Evolutionary conservation across 768 basidiomycete genomes (phyloP).

Genomic region (Lentinula aciculospora): DNA sequence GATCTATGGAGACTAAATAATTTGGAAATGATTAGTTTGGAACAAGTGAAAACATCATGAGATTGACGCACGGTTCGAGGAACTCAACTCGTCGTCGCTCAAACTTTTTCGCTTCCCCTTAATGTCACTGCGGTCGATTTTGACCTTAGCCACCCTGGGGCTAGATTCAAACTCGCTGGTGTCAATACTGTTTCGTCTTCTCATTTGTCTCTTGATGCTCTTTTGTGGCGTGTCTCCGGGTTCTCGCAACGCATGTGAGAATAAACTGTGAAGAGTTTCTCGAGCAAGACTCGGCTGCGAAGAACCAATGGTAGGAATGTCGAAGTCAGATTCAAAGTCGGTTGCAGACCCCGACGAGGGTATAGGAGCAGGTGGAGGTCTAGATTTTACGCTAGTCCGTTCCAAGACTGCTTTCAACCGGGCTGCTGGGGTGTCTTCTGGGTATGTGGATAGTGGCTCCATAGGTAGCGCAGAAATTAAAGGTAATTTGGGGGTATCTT

Average conservation of each 20-base stretch:
- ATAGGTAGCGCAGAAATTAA: conserved; percentile 14
- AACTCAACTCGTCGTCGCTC: conserved; percentile 66
- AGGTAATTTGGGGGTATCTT: conserved; percentile 30
- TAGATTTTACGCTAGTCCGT: conserved; percentile 31
- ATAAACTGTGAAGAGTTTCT: conserved; percentile 58
- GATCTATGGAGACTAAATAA: conserved; percentile 7
- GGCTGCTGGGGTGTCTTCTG: conserved; percentile 46
- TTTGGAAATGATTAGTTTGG: not conserved
- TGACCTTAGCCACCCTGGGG: conserved; percentile 33
- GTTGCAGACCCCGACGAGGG: conserved; percentile 26
- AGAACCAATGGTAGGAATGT: conserved; percentile 34
- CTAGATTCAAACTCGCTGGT: conserved; percentile 54
- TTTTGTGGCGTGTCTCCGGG: conserved; percentile 63
- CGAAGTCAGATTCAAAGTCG: conserved; percentile 55
- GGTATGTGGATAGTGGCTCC: conserved; percentile 13
- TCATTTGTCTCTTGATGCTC: conserved; percentile 15
- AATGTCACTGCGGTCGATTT: conserved; percentile 31
- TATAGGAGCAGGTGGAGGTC: conserved; percentile 19
- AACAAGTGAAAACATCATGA: not conserved
- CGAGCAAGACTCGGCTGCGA: conserved; percentile 39
- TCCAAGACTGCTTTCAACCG: conserved; percentile 59
- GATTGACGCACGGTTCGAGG: conserved; percentile 38
- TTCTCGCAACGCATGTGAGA: conserved; percentile 60
- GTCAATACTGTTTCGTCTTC: conserved; percentile 55
- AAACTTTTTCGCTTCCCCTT: conserved; percentile 53